Evolutionary conservation across 345 rosid species (phyloP).

Genomic region (Alliaria petiolata): DNA sequence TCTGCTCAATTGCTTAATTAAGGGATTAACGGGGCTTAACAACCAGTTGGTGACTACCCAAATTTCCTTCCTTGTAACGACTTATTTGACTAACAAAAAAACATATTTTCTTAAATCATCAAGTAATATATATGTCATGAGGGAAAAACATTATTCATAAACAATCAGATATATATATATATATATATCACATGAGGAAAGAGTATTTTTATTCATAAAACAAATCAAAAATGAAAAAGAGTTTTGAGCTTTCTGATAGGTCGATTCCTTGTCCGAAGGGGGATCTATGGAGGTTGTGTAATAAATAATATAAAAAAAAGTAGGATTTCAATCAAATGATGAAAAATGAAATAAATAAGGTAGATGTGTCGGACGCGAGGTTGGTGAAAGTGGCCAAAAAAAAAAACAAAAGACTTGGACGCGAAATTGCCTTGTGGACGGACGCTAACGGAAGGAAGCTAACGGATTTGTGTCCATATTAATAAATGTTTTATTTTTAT

Average conservation of each 20-base stretch:
- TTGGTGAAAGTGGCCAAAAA: constrained; percentile 38
- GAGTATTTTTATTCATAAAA: background rate
- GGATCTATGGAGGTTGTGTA: constrained; percentile 35
- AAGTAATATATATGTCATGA: constrained; percentile 1
- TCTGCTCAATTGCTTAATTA: constrained; percentile 51
- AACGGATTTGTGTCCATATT: constrained; percentile 27
- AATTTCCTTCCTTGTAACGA: constrained; percentile 21
- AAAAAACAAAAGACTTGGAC: constrained; percentile 23
- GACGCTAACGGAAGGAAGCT: constrained; percentile 4
- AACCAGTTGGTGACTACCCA: constrained; percentile 58
- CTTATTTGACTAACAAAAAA: background rate
- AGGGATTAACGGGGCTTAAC: constrained; percentile 55
- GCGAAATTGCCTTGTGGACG: constrained; percentile 20
- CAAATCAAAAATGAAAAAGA: background rate
- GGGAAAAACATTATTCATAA: background rate
- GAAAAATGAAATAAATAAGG: constrained; percentile 32
- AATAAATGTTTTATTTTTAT: background rate
- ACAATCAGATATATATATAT: background rate
- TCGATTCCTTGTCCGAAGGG: constrained; percentile 22
- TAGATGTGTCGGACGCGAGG: constrained; percentile 35
- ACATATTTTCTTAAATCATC: background rate
- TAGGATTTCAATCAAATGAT: constrained; percentile 6
- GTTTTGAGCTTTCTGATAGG: background rate
- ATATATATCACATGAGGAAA: background rate
- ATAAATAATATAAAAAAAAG: constrained; percentile 19